Percentiles rank a stretch among this genome's conserved stretches.
phyloP scores from a whole-genome alignment of 345 rosid species.

The Gossypium anomalum region DNA sequence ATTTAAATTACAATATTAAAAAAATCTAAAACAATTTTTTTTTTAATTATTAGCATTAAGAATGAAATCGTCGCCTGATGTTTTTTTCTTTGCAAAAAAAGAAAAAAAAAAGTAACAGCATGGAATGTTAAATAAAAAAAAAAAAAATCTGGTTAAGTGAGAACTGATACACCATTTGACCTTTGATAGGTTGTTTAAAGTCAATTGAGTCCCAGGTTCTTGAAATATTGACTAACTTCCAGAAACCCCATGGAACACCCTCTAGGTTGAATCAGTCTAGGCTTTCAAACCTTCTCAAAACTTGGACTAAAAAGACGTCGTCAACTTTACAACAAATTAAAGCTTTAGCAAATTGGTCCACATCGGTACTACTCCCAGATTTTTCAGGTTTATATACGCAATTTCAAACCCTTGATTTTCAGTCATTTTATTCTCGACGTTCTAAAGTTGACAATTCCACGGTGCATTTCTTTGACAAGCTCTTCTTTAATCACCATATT shows the following conservation, averaged over 20 bases:
- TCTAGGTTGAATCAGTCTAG: neutral
- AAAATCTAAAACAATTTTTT: too few relatives aligned
- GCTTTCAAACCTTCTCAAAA: neutral
- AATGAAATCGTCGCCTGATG: too few relatives aligned
- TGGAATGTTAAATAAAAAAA: too few relatives aligned
- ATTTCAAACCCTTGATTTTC: neutral
- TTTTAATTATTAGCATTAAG: too few relatives aligned
- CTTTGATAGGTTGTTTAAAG: too few relatives aligned
- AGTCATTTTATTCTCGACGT: neutral
- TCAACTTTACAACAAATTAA: neutral
- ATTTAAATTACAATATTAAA: too few relatives aligned
- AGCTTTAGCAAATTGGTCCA: neutral
- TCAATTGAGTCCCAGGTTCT: neutral
- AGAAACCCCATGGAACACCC: neutral
- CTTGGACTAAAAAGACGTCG: neutral
- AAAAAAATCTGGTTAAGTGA: too few relatives aligned
- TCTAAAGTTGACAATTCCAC: neutral
- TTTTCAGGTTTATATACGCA: too few relatives aligned
- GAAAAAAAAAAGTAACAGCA: too few relatives aligned
- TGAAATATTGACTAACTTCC: neutral
- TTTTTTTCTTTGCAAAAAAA: too few relatives aligned
- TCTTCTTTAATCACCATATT: too few relatives aligned
- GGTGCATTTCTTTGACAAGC: neutral
- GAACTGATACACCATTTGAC: too few relatives aligned
- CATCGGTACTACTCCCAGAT: neutral